Conservation (phyloP, 2,329 filamentous ascomycete species). For the Hymenoscyphus albidus region DNA sequence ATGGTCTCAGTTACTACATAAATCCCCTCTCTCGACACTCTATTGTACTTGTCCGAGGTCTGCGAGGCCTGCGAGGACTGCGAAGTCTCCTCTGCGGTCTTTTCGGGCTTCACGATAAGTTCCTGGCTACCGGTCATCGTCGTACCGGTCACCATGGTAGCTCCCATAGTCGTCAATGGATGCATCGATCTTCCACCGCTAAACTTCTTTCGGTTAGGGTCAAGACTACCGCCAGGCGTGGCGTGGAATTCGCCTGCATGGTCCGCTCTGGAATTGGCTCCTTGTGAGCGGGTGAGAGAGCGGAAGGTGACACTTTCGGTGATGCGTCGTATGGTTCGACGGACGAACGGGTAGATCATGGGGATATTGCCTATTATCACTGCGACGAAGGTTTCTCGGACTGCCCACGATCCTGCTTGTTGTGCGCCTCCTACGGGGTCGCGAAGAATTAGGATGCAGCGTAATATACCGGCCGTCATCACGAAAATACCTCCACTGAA, state of each 20-base stretch:
- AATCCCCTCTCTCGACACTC: background rate
- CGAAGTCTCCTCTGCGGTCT: background rate
- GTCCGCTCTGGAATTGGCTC: background rate
- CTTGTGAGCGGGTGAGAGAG: background rate
- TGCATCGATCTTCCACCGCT: slow-evolving; percentile 5
- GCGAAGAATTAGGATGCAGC: slow-evolving; percentile 47
- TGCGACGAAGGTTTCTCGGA: slow-evolving; percentile 37
- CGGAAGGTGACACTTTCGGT: background rate
- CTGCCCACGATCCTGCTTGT: slow-evolving; percentile 38
- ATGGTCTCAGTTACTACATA: slow-evolving; percentile 9
- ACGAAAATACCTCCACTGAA: slow-evolving; percentile 54
- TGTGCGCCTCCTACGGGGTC: slow-evolving; percentile 38
- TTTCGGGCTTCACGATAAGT: background rate
- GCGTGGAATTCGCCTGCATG: background rate
- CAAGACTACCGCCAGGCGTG: background rate
- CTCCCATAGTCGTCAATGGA: slow-evolving; percentile 7
- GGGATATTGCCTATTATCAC: slow-evolving; percentile 39
- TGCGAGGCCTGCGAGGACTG: background rate
- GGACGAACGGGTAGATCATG: slow-evolving; percentile 30
- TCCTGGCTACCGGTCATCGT: background rate
- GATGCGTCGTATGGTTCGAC: background rate
- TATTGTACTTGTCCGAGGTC: background rate
- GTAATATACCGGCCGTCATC: slow-evolving; percentile 50
- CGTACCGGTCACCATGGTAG: background rate
- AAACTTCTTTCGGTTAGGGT: slow-evolving; percentile 3